Percentiles rank a stretch among this genome's conserved stretches.
These are phyloP conservation scores for Aspergillus sp. DNA, from an alignment of 2,329 filamentous ascomycete genomes.

Conservation along the genomic window DNA sequence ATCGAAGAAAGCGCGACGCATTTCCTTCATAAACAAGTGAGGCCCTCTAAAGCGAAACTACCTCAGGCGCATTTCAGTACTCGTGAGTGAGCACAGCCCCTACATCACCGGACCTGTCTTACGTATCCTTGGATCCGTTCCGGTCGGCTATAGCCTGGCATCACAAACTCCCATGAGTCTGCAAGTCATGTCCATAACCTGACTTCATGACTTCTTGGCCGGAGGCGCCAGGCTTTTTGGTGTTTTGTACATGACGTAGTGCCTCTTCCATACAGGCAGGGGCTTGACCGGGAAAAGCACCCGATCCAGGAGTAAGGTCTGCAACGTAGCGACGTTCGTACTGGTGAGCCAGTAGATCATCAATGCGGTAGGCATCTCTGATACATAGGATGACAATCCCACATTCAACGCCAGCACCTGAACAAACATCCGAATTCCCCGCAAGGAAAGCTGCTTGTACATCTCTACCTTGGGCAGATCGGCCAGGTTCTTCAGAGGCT, in stretches of 20 bases:
- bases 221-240: neutral
- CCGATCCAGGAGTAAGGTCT: slow-evolving; percentile 42
- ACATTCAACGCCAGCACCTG: slow-evolving; percentile 44
- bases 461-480: slow-evolving; percentile 31
- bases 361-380: slow-evolving; percentile 47
- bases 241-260: slow-evolving; percentile 31
- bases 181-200: neutral
- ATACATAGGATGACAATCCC: slow-evolving; percentile 32
- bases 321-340: slow-evolving; percentile 43
- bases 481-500: slow-evolving; percentile 22
- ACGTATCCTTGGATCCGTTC: neutral
- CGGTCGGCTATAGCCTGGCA: neutral
- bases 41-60: too few species aligned
- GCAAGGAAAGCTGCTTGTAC: slow-evolving; percentile 24
- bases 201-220: neutral
- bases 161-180: neutral
- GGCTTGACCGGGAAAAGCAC: slow-evolving; percentile 40
- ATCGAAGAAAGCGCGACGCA: too few species aligned
- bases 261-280: slow-evolving; percentile 33
- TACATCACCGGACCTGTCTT: neutral
- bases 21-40: too few species aligned
- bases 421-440: slow-evolving; percentile 33
- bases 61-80: too few species aligned
- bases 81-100: neutral
- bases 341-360: slow-evolving; percentile 55